A percentile compares a stretch with the other conserved stretches of the same genome.
These are phyloP conservation scores for Neurospora sublineolata DNA, from an alignment of 495 filamentous ascomycete genomes.

Conservation along the genomic window DNA sequence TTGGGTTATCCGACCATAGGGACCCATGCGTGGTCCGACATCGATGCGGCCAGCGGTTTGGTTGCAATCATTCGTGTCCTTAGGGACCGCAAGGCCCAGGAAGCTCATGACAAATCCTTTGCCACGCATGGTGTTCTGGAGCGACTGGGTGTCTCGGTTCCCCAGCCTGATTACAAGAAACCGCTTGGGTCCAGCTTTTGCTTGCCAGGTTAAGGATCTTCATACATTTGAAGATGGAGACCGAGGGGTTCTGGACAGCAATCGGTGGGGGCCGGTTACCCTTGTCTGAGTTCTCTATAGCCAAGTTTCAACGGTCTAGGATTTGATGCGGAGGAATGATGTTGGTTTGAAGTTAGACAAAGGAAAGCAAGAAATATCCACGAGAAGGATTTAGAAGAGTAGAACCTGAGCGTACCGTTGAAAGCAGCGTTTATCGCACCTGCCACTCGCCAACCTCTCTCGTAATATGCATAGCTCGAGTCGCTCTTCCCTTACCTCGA, in stretches of 20 bases:
- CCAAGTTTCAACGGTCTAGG: neutral
- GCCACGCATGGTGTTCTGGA: neutral
- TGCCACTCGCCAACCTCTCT: neutral
- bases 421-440: neutral
- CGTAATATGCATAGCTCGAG: neutral
- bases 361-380: neutral
- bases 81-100: neutral
- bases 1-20: neutral
- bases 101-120: neutral
- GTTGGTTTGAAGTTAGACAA: neutral
- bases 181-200: neutral
- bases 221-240: neutral
- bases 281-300: neutral
- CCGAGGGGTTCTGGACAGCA: neutral
- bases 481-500: neutral
- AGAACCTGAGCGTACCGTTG: neutral
- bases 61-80: neutral
- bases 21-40: neutral
- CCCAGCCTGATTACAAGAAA: neutral
- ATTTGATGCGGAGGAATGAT: neutral
- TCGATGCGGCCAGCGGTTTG: neutral
- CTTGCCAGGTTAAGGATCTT: neutral
- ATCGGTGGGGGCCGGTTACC: neutral
- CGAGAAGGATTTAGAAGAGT: neutral
- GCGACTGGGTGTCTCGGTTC: neutral